phyloP scores from a whole-genome alignment of 805 yeast genomes.

The Maudiozyma serrabonitensis region DNA sequence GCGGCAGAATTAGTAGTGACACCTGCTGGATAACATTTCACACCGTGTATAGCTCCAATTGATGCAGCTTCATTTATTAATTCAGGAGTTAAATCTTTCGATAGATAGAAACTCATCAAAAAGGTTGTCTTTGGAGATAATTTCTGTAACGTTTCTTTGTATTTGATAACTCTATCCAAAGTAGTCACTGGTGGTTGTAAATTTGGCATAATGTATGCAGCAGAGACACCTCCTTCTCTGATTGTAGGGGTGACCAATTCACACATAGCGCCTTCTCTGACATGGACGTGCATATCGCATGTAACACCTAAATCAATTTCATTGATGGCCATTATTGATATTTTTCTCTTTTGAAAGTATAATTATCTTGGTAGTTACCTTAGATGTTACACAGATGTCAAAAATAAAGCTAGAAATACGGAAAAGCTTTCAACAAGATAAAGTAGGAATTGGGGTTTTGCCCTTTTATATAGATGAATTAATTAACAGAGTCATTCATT shows the following conservation, averaged over 20 bases:
- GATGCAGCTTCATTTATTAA: slow-evolving; percentile 70
- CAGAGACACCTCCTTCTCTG: slow-evolving; percentile 79
- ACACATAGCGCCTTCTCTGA: slow-evolving; percentile 92
- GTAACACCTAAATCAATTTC: slow-evolving; percentile 43
- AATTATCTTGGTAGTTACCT: background rate
- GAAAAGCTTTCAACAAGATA: too few species aligned
- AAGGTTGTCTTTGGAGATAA: slow-evolving; percentile 78
- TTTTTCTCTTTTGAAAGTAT: background rate
- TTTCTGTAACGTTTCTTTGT: slow-evolving; percentile 51
- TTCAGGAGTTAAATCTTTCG: slow-evolving; percentile 75
- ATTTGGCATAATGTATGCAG: slow-evolving; percentile 95
- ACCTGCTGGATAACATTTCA: slow-evolving; percentile 97
- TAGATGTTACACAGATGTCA: too few species aligned
- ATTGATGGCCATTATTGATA: slow-evolving; percentile 1
- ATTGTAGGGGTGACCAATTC: slow-evolving; percentile 84
- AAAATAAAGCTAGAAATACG: background rate
- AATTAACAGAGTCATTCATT: too few species aligned
- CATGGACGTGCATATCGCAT: slow-evolving; percentile 93
- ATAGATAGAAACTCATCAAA: slow-evolving; percentile 81
- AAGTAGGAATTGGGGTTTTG: too few species aligned
- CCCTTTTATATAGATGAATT: too few species aligned
- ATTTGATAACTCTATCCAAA: slow-evolving; percentile 58
- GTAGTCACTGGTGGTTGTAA: slow-evolving; percentile 85
- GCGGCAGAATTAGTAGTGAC: slow-evolving; percentile 93
- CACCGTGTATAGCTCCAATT: slow-evolving; percentile 64